Percentiles rank a stretch among this genome's conserved stretches.
phyloP scores from a whole-genome alignment of 192 early-diverging fungal species.

The Linnemannia hyalina region DNA sequence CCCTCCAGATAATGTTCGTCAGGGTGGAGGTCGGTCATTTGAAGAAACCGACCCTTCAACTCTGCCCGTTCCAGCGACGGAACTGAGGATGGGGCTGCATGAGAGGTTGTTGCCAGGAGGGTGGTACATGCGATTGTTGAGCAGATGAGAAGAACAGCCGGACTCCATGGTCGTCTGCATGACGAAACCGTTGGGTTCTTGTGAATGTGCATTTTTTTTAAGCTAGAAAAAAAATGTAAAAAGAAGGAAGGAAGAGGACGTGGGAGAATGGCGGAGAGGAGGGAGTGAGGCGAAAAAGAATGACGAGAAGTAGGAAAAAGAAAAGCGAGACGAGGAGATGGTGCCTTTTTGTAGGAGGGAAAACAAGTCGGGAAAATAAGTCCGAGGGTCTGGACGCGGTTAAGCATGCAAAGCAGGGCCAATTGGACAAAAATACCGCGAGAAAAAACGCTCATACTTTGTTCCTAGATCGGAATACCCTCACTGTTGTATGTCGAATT shows the following conservation, averaged over 20 bases:
- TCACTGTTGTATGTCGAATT: background rate
- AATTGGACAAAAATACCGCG: background rate
- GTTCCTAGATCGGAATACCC: background rate
- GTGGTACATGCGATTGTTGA: conserved; percentile 10
- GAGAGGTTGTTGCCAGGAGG: background rate
- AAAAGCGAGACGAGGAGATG: background rate
- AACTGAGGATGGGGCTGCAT: background rate
- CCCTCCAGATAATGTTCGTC: conserved; percentile 66
- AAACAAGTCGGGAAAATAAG: background rate
- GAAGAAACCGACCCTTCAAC: conserved; percentile 66
- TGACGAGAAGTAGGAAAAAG: background rate
- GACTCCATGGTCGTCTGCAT: background rate
- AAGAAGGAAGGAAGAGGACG: background rate
- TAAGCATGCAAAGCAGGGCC: too few relatives aligned
- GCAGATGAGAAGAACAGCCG: conserved; percentile 6
- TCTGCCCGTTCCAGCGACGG: background rate
- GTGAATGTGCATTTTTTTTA: background rate
- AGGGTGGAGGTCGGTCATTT: conserved; percentile 79
- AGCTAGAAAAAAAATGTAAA: background rate
- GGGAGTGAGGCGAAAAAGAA: background rate
- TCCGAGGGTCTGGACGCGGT: background rate
- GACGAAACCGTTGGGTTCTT: background rate
- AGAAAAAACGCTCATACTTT: background rate
- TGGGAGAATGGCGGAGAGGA: background rate
- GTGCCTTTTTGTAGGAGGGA: background rate